phyloP scores from a whole-genome alignment of 352 stramenopile species.

The Phytopythium helicoides region DNA sequence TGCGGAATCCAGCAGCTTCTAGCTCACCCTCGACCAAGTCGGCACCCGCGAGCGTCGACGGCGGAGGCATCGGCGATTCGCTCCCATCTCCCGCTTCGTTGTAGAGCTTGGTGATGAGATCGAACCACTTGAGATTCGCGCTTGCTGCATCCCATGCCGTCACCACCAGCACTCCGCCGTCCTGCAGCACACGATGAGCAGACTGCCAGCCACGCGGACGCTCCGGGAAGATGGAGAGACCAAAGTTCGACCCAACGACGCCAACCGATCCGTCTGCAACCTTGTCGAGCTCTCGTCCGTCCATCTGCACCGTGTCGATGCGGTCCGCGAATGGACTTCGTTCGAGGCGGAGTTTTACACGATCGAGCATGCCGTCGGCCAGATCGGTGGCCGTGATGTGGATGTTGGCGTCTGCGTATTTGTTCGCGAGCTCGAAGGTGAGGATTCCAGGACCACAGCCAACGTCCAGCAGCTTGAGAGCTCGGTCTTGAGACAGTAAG shows the following conservation, averaged over 20 bases:
- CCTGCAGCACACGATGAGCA: no score
- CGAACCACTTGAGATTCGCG: constrained; percentile 32
- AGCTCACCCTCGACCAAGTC: constrained; percentile 4
- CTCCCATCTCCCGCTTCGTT: constrained; percentile 13
- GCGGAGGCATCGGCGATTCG: constrained; percentile 8
- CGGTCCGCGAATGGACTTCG: constrained; percentile 15
- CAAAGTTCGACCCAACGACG: no score
- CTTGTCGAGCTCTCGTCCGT: constrained; percentile 31
- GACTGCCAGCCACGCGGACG: no score
- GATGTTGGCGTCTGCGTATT: constrained; percentile 11
- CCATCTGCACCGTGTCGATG: constrained; percentile 36
- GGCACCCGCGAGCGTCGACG: constrained; percentile 8
- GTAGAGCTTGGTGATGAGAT: constrained; percentile 24
- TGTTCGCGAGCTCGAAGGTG: constrained; percentile 35
- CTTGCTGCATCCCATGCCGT: constrained; percentile 40
- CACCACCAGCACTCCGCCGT: constrained; percentile 33
- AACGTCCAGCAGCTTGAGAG: constrained; percentile 29
- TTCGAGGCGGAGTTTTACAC: constrained; percentile 20
- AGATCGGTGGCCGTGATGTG: constrained; percentile 41
- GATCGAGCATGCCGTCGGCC: constrained; percentile 35
- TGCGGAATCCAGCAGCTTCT: not conserved
- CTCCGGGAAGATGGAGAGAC: no score
- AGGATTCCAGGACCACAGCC: constrained; percentile 28
- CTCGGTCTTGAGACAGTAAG: not conserved
- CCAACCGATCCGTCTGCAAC: constrained; percentile 29